A percentile compares a stretch with the other conserved stretches of the same genome.
phyloP scores from a whole-genome alignment of 2,329 filamentous ascomycete species.

The Exophiala spinifera region DNA sequence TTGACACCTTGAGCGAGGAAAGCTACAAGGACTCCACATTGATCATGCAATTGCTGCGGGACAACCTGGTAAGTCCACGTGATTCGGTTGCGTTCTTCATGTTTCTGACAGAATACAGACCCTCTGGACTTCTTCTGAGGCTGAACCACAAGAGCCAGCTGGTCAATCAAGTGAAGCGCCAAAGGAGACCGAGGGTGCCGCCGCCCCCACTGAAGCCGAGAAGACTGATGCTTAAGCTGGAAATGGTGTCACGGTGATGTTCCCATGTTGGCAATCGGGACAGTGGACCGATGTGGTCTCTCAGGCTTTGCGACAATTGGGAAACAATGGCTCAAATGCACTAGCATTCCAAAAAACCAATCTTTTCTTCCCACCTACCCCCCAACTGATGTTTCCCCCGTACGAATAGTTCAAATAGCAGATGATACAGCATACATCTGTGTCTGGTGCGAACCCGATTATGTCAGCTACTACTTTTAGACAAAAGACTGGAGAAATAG shows the following conservation, averaged over 20 bases:
- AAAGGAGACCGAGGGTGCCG: slow-evolving; percentile 26
- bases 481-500: slow-evolving; percentile 24
- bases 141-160: slow-evolving; percentile 66
- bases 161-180: slow-evolving; percentile 29
- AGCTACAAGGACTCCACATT: slow-evolving; percentile 99
- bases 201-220: slow-evolving; percentile 24
- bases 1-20: slow-evolving; percentile 95
- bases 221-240: slow-evolving; percentile 22
- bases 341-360: slow-evolving; percentile 7
- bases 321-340: slow-evolving; percentile 10
- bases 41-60: slow-evolving; percentile 97
- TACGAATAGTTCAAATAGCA: slow-evolving; percentile 18
- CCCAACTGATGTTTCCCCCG: slow-evolving; percentile 16
- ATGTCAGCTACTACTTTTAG: slow-evolving; percentile 23
- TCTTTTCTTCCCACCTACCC: slow-evolving; percentile 21
- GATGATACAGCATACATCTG: slow-evolving; percentile 22
- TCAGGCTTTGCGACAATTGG: slow-evolving; percentile 9
- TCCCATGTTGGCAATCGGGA: slow-evolving; percentile 5
- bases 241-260: slow-evolving; percentile 9
- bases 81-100: slow-evolving; percentile 1
- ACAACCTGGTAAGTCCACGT: slow-evolving; percentile 73
- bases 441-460: slow-evolving; percentile 12
- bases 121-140: slow-evolving; percentile 98
- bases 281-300: slow-evolving; percentile 3
- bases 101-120: slow-evolving; percentile 59